phyloP scores from a whole-genome alignment of 176 grass and related monocot genomes.

The Juncus inflexus region DNA sequence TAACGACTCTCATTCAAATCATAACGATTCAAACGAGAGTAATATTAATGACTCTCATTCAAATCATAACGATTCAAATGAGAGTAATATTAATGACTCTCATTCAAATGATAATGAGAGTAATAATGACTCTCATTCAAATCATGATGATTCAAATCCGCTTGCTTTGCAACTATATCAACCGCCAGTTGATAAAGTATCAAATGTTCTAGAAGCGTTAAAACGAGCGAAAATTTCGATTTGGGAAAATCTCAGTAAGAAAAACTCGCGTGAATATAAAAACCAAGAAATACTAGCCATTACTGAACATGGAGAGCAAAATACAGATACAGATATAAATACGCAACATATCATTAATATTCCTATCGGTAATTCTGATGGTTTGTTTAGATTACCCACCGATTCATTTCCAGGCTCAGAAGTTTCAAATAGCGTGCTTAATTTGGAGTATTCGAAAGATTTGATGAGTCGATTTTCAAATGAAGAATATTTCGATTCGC shows the following conservation, averaged over 20 bases:
- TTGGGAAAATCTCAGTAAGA: constrained; percentile 38
- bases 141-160: constrained; percentile 25
- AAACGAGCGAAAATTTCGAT: constrained; percentile 63
- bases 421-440: constrained; percentile 17
- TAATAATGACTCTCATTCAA: constrained; percentile 20
- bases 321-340: too few relatives aligned
- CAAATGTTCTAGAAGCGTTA: constrained; percentile 60
- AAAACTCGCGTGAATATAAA: background rate
- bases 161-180: constrained; percentile 18
- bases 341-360: constrained; percentile 41
- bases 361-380: constrained; percentile 35
- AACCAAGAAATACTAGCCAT: constrained; percentile 37
- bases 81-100: constrained; percentile 1
- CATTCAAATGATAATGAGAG: constrained; percentile 4
- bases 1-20: constrained; percentile 1
- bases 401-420: constrained; percentile 41
- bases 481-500: constrained; percentile 29
- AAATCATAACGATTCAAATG: background rate
- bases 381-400: constrained; percentile 68
- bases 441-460: constrained; percentile 31
- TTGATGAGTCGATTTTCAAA: constrained; percentile 13
- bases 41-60: background rate
- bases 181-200: constrained; percentile 17
- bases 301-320: constrained; percentile 24
- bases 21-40: constrained; percentile 6